phyloP scores from a whole-genome alignment of 306 rosid species.

The Phaseolus lunatus region DNA sequence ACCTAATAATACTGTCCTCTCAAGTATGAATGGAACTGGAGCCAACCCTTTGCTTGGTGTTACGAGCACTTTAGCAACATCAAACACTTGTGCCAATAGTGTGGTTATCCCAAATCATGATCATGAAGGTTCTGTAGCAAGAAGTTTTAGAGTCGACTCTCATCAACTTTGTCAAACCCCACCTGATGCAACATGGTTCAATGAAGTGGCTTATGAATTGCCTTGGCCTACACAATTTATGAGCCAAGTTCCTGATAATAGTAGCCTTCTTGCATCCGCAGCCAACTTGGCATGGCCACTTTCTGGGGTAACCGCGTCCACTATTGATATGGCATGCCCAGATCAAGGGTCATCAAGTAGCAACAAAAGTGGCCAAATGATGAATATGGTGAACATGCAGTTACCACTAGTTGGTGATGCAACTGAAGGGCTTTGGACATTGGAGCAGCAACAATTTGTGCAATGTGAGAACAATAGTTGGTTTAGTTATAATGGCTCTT shows the following conservation, averaged over 20 bases:
- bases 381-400: conserved; percentile 44
- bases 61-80: conserved; percentile 25
- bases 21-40: conserved; percentile 16
- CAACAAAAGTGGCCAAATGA: conserved; percentile 35
- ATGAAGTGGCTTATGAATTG: conserved; percentile 45
- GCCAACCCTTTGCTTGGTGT: neutral
- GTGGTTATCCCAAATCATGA: conserved; percentile 38
- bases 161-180: conserved; percentile 45
- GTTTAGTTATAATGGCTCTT: conserved; percentile 51
- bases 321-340: conserved; percentile 38
- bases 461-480: conserved; percentile 51
- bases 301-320: conserved; percentile 41
- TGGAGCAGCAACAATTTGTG: conserved; percentile 48
- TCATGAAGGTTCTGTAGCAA: conserved; percentile 12
- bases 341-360: conserved; percentile 42
- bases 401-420: conserved; percentile 41
- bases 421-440: conserved; percentile 46
- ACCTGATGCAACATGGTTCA: conserved; percentile 48
- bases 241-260: conserved; percentile 40
- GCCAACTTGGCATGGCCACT: conserved; percentile 43
- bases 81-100: conserved; percentile 39
- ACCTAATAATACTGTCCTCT: neutral
- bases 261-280: conserved; percentile 33
- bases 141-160: conserved; percentile 34
- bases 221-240: conserved; percentile 48